Base-by-base conservation (phyloP, 139 green algal genomes). In the Mesotaenium endlicherianum region DNA sequence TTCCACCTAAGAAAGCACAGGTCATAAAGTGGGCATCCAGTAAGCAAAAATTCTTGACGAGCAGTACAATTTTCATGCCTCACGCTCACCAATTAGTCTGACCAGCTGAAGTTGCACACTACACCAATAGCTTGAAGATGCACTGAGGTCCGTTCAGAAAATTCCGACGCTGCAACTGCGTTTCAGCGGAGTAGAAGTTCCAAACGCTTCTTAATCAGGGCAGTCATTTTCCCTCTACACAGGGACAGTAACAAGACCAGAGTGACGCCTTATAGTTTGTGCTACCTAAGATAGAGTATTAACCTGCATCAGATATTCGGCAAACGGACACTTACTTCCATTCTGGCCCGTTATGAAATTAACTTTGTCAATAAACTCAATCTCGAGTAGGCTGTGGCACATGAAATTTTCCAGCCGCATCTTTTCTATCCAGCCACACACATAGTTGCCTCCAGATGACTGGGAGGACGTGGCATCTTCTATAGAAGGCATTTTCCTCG, bases 321-420 rank as follows among this genome's bases (percentile, higher is more conserved):
- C 49, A 20, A 39, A 14, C 17, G 16, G 34, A 34, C 36, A 69
- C 77, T n/a, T 36, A 84, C 77, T 85, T n/a, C 88, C 88, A 64
- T 91, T 91, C 38, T 91, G 58, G 8, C 88, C 88, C 26, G 64
- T 75, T 31, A 91, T 87, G 81, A 91, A 91, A 64, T 91, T 91
- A 14, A 91, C 87, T 38, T 84, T 40, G 14, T 64, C 69, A 3
- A 69, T 87, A 16, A 91, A 71, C n/a, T 88, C 81, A n/a, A 91
- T 80, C 44, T 78, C 40, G 39, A 88, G 68, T 42, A 85, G 44
- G 3, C 71, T 31, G 81, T 91, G 87, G 70, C 87, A 90, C 87
- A 91, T 91, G 64, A 91, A 91, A 43, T 91, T 89, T 20, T 69
- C 30, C 44, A 91, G 6, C n/a, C 36, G 34, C 38, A 91, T 88